Percentiles rank a stretch among this genome's conserved stretches.
Evolutionary conservation across 345 rosid genomes (phyloP).

Genomic region (Trapa bicornis): DNA sequence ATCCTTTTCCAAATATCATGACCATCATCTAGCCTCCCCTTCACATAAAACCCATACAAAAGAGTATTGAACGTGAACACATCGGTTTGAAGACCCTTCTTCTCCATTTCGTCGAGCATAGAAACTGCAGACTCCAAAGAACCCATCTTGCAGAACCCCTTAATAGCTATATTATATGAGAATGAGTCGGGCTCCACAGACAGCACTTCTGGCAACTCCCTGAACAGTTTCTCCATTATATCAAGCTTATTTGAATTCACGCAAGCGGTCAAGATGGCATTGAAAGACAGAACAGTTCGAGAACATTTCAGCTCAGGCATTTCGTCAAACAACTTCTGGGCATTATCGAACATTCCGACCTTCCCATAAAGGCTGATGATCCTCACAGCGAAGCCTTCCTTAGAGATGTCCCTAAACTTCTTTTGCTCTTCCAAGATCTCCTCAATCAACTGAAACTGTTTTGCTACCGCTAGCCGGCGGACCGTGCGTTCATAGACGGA

Average conservation of each 20-base stretch:
- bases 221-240: constrained; percentile 25
- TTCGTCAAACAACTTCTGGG: constrained; percentile 67
- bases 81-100: constrained; percentile 35
- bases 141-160: constrained; percentile 45
- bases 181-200: constrained; percentile 37
- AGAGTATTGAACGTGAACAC: constrained; percentile 47
- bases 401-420: constrained; percentile 39
- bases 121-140: constrained; percentile 27
- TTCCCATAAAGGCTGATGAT: constrained; percentile 37
- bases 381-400: constrained; percentile 48
- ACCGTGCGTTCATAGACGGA: constrained; percentile 35
- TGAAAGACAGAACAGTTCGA: constrained; percentile 52
- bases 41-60: constrained; percentile 29
- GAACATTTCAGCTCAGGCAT: constrained; percentile 43
- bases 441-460: constrained; percentile 32
- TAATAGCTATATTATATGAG: constrained; percentile 46
- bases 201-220: constrained; percentile 32
- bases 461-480: constrained; percentile 50
- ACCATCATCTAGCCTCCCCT: constrained; percentile 34
- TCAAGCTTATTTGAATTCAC: constrained; percentile 41
- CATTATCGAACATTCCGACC: constrained; percentile 52
- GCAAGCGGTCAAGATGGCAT: constrained; percentile 45
- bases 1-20: constrained; percentile 47
- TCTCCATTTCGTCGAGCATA: constrained; percentile 47
- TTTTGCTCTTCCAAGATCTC: constrained; percentile 65